A percentile compares a stretch with the other conserved stretches of the same genome.
Evolutionary conservation across 257 asterid genomes (phyloP).

Genomic region (Mentha longifolia): DNA sequence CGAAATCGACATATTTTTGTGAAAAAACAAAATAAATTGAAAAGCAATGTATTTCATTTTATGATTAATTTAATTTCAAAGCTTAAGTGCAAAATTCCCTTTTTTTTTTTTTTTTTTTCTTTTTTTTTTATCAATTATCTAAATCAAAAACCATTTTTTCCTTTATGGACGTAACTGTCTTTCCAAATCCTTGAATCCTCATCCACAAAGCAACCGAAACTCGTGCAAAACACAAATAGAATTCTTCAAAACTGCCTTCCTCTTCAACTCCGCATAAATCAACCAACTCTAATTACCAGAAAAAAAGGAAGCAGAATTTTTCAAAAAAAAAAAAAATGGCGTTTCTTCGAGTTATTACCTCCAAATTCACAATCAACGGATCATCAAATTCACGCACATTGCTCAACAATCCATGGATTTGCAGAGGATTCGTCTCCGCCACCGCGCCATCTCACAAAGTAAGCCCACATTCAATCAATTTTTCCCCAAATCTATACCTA

Average conservation of each 20-base stretch:
- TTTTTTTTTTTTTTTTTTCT: too few species aligned
- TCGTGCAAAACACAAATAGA: neutral
- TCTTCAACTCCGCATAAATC: neutral
- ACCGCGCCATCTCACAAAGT: conserved; percentile 59
- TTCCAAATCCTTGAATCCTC: neutral
- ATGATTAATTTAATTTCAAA: too few species aligned
- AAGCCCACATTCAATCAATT: conserved; percentile 18
- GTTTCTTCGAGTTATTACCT: conserved; percentile 32
- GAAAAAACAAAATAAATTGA: too few species aligned
- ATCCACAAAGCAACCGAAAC: conserved; percentile 31
- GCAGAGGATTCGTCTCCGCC: conserved; percentile 53
- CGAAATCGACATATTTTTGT: too few species aligned
- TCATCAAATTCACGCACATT: conserved; percentile 21
- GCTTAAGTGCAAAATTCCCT: too few species aligned
- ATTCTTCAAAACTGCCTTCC: conserved; percentile 6
- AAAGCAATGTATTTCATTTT: too few species aligned
- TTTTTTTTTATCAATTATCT: too few species aligned
- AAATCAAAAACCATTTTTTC: too few species aligned
- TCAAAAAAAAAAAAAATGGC: conserved; percentile 45
- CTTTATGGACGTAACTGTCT: too few species aligned
- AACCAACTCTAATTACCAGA: neutral
- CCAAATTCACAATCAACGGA: conserved; percentile 39
- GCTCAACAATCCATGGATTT: conserved; percentile 40
- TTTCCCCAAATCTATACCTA: neutral
- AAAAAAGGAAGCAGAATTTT: neutral